Evolutionary conservation across 345 rosid genomes (phyloP).

Genomic region (Melastoma malabathricum): DNA sequence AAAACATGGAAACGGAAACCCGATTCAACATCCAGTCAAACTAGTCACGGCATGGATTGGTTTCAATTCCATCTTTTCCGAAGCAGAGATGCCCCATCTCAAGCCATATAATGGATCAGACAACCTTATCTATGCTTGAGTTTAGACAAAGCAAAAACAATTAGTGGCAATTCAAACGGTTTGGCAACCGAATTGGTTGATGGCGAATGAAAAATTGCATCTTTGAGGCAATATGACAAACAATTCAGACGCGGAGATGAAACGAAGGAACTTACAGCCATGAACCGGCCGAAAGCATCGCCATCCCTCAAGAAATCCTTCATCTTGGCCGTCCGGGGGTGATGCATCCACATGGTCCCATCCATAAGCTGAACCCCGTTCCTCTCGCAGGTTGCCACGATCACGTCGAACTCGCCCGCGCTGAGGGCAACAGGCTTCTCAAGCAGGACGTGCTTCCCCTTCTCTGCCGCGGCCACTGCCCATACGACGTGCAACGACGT

Average conservation of each 20-base stretch:
- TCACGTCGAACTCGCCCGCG: slow-evolving; percentile 45
- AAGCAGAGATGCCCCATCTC: too few relatives aligned
- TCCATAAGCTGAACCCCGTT: slow-evolving; percentile 74
- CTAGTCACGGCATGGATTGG: too few relatives aligned
- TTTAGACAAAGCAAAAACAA: too few relatives aligned
- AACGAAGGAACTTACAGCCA: slow-evolving; percentile 19
- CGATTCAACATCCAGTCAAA: too few relatives aligned
- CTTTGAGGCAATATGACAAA: not conserved
- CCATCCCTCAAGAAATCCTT: slow-evolving; percentile 18
- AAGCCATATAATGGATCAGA: too few relatives aligned
- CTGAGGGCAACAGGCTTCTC: slow-evolving; percentile 69
- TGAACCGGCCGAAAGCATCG: slow-evolving; percentile 44
- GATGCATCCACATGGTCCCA: slow-evolving; percentile 83
- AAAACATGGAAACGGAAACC: not conserved
- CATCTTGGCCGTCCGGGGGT: slow-evolving; percentile 51
- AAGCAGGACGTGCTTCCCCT: slow-evolving; percentile 60
- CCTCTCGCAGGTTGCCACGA: slow-evolving; percentile 45
- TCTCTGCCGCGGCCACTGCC: slow-evolving; percentile 50
- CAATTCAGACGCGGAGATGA: not conserved
- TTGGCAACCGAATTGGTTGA: too few relatives aligned
- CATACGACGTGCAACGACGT: slow-evolving; percentile 61
- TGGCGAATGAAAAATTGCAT: too few relatives aligned
- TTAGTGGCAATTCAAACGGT: too few relatives aligned
- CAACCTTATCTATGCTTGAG: too few relatives aligned
- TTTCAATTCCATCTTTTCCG: too few relatives aligned